Percentiles rank a stretch among this genome's conserved stretches.
These are phyloP conservation scores for Powellomyces hirtus DNA, from an alignment of 192 early-diverging fungal species.

Conservation along the genomic window DNA sequence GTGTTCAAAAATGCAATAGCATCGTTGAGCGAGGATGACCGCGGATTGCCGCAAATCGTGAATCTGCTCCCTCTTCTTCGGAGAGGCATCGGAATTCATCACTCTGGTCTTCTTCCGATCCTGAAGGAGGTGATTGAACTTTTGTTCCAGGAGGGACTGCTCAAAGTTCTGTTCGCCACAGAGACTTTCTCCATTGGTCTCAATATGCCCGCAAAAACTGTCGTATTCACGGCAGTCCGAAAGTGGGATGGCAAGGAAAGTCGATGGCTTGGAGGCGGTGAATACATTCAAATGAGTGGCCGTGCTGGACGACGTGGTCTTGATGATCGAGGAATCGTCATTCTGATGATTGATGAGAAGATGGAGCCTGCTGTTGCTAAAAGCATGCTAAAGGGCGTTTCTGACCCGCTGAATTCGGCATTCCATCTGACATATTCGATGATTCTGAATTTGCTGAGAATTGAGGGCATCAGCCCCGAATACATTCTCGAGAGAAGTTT, in stretches of 20 bases:
- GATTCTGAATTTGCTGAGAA: conserved; percentile 91
- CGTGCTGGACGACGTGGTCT: conserved; percentile 95
- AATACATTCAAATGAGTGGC: conserved; percentile 99
- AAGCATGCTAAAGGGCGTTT: conserved; percentile 77
- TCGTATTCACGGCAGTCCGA: conserved; percentile 89
- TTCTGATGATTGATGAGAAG: conserved; percentile 94
- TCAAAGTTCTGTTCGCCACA: conserved; percentile 98
- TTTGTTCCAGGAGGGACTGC: conserved; percentile 92
- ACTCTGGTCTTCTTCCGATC: conserved; percentile 92
- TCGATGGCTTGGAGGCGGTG: conserved; percentile 80
- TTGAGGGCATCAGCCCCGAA: conserved; percentile 91
- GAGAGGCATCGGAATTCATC: conserved; percentile 96
- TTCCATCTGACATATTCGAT: conserved; percentile 97
- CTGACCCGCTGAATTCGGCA: conserved; percentile 79
- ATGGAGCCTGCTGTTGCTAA: conserved; percentile 91
- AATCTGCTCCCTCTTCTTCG: conserved; percentile 86
- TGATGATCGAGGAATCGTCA: conserved; percentile 95
- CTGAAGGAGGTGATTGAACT: conserved; percentile 97
- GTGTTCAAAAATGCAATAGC: conserved; percentile 88
- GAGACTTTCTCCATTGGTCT: conserved; percentile 99
- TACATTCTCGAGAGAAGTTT: conserved; percentile 90
- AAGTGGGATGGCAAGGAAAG: conserved; percentile 91
- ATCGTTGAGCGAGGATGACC: conserved; percentile 85
- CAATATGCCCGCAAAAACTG: conserved; percentile 99
- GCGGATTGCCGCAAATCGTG: conserved; percentile 85